Evolutionary conservation across 139 green algal species (phyloP), one percentile per base, ranked within the genome.

Genomic region (Marvania coccoides): DNA sequence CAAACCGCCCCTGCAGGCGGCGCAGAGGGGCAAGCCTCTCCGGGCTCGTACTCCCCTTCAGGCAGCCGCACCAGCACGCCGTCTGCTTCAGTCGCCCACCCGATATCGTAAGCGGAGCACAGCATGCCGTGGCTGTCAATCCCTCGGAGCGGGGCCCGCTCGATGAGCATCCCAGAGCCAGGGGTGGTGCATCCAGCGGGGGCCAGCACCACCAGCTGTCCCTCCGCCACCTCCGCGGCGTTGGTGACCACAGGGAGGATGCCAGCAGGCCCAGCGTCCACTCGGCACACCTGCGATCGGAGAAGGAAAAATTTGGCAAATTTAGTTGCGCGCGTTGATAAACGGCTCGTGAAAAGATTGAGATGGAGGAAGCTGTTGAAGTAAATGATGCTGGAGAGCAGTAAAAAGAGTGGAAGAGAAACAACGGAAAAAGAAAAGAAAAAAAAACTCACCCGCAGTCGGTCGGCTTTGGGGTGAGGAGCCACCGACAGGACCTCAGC

Each of bases 81-180:
- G 45, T 88, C 80, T 5, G 72, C 62, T 39, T 70, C 71, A 4
- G 38, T 9, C 14, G 36, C 61, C 89, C 89, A 95, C 13, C 89
- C 89, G 51, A 88, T 76, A 61, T 95, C 88, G 46, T 80, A 65
- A 1, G 84, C 83, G 28, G 76, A 86, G 73, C 86, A 92, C 23
- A 95, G 75, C 89, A 95, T 95, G 57, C 89, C 89, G 36, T 74
- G 75, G 57, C 68, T 85, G 36, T 88, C 77, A 26, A 92, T 77
- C 0, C 89, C 89, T 33, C 85, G 78, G 57, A 95, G 58, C 29
- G 47, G 69, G 23, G 72, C 72, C 51, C 77, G 73, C 55, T 81
- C 71, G 14, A 95, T 73, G 9, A 64, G 45, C 5, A 85, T 64
- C 23, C 77, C 77, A 39, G 68, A 87, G 31, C 76, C 79, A 29